These are phyloP conservation scores for Lipomyces sp. DNA, from an alignment of 805 yeast species.

Conservation along the genomic window DNA sequence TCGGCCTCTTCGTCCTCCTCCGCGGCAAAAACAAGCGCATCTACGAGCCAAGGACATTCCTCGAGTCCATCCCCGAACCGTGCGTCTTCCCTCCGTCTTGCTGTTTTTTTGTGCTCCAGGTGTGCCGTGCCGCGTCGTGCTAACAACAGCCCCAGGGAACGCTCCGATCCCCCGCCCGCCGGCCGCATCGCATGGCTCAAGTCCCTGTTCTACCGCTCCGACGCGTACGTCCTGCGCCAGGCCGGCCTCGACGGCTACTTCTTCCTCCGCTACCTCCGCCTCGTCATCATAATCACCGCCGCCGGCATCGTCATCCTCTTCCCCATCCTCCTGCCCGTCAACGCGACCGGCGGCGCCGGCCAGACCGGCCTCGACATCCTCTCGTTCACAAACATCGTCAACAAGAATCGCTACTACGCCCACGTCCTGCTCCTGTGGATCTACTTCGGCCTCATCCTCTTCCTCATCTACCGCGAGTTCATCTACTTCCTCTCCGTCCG, in stretches of 20 bases:
- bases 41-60: conserved; percentile 77
- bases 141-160: conserved; percentile 11
- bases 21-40: conserved; percentile 67
- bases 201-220: conserved; percentile 62
- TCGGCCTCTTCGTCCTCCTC: conserved; percentile 59
- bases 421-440: conserved; percentile 81
- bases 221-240: conserved; percentile 73
- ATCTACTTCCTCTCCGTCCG: conserved; percentile 72
- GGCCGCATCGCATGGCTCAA: conserved; percentile 70
- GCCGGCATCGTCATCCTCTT: conserved; percentile 54
- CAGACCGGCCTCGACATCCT: conserved; percentile 68
- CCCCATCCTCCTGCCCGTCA: conserved; percentile 77
- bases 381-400: conserved; percentile 73
- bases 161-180: conserved; percentile 69
- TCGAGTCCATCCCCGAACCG: conserved; percentile 48
- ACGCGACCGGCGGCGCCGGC: conserved; percentile 59
- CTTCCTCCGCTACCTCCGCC: conserved; percentile 70
- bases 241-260: conserved; percentile 95
- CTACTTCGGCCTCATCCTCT: conserved; percentile 67
- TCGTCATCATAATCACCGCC: conserved; percentile 53
- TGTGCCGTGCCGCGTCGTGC: background rate
- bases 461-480: conserved; percentile 77
- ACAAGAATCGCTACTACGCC: conserved; percentile 68
- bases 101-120: background rate
- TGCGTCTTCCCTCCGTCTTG: conserved; percentile 9